phyloP scores from a whole-genome alignment of 306 rosid species.

The Oemleria cerasiformis region DNA sequence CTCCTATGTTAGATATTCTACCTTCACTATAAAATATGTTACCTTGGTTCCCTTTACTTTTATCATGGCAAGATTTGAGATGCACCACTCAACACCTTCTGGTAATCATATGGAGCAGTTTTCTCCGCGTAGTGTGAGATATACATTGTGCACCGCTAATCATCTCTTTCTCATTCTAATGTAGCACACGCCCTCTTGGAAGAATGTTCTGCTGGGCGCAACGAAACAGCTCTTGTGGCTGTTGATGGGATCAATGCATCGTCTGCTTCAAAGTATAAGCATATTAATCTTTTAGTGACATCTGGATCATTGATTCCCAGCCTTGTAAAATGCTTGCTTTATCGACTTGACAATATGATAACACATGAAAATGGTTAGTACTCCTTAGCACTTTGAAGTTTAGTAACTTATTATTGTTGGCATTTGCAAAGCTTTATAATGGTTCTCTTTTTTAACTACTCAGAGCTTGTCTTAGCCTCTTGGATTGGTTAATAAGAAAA shows the following conservation, averaged over 20 bases:
- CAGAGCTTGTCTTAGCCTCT: too few species aligned
- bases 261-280: slow-evolving; percentile 34
- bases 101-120: not conserved
- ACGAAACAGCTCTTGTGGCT: slow-evolving; percentile 35
- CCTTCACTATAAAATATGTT: not conserved
- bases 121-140: not conserved
- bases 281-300: slow-evolving; percentile 75
- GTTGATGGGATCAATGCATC: slow-evolving; percentile 39
- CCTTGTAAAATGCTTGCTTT: slow-evolving; percentile 87
- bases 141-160: slow-evolving; percentile 3
- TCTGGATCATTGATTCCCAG: slow-evolving; percentile 90
- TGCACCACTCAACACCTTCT: not conserved
- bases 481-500: too few species aligned
- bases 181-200: slow-evolving; percentile 72
- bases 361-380: slow-evolving; percentile 69
- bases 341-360: slow-evolving; percentile 59
- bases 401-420: not conserved
- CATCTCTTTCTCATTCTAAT: slow-evolving; percentile 21
- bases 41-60: not conserved
- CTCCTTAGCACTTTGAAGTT: slow-evolving; percentile 16
- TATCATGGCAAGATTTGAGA: not conserved
- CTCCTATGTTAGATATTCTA: not conserved
- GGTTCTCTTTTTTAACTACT: too few species aligned
- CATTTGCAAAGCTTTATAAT: not conserved
- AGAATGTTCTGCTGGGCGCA: slow-evolving; percentile 55